Base-by-base conservation (phyloP, 2,329 filamentous ascomycete genomes). In the Fusarium lateritium region DNA sequence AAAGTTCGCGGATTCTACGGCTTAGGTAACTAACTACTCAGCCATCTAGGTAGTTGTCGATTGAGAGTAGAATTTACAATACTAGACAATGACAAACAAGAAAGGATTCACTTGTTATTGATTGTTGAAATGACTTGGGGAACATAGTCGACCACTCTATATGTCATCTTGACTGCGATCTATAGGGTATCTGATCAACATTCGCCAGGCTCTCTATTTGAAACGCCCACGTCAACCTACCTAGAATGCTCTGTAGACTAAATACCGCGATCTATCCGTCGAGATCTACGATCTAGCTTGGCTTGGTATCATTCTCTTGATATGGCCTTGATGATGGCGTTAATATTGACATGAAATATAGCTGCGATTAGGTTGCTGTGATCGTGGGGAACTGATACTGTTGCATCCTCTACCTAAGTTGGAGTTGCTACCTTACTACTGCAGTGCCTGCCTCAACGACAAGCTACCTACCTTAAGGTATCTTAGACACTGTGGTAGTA, bases 371-470 rank as follows among this genome's bases (percentile, higher is more conserved):
- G 60, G 62, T 65, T 65, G 40, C 61, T 65, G 36, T 42, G 34
- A 65, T 65, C 61, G 62, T 44, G 62, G 62, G 61, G 62, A 65
- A 64, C 28, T 45, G 60, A 52, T 58, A 52, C 40, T 59, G 62
- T 65, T 59, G 45, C 62, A 65, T 59, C 62, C 38, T 55, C 24
- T 24, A 56, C 47, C 24, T 24, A 56, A 31, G 36, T 21, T 31
- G 28, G 39, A 62, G 33, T 44, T 58, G 44, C 43, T 63, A 63
- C 61, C 44, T 58, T 56, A 44, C 39, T 31, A 24, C 40, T 39
- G 28, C 10, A 9, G 28, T 26, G 33, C 40, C 28, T 51, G 39
- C 36, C 17, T 15, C 19, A 43, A 58, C 28, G 44, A 38, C 26
- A 51, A 33, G 9, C 21, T 50, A 24, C 19, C 33, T 38, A 45